Evolutionary conservation across 2,329 filamentous ascomycete genomes (phyloP).

Genomic region (Monilinia laxa): DNA sequence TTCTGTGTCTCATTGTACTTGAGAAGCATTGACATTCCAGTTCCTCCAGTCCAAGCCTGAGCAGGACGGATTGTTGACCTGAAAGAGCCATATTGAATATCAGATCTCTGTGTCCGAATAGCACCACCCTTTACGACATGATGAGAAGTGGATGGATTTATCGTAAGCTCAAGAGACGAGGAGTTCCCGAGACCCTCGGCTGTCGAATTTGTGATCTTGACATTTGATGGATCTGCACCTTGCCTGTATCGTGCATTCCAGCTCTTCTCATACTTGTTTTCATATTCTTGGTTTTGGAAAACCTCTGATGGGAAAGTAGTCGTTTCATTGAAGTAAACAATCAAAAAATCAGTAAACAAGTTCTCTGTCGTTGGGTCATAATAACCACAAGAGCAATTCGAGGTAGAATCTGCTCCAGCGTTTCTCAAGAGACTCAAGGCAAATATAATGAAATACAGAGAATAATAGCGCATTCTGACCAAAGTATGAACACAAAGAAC

Average conservation of each 20-base stretch:
- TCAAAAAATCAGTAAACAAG: constrained; percentile 49
- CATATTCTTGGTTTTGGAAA: constrained; percentile 45
- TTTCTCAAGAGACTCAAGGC: background rate
- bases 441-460: background rate
- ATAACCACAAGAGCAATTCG: constrained; percentile 48
- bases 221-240: constrained; percentile 44
- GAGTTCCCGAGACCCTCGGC: background rate
- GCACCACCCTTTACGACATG: constrained; percentile 45
- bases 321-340: constrained; percentile 53
- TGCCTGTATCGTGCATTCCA: constrained; percentile 48
- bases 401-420: constrained; percentile 28
- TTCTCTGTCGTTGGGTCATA: constrained; percentile 43
- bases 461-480: background rate
- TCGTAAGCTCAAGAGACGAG: constrained; percentile 13
- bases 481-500: constrained; percentile 1
- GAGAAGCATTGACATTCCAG: constrained; percentile 48
- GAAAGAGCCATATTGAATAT: constrained; percentile 51
- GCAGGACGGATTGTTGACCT: constrained; percentile 46
- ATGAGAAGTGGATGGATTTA: constrained; percentile 21
- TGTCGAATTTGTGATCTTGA: constrained; percentile 13
- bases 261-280: constrained; percentile 47
- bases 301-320: constrained; percentile 36
- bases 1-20: constrained; percentile 47
- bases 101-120: constrained; percentile 45
- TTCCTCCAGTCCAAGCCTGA: constrained; percentile 41